phyloP scores from a whole-genome alignment of 108 stramenopile genomes.

The Licmophora abbreviata region DNA sequence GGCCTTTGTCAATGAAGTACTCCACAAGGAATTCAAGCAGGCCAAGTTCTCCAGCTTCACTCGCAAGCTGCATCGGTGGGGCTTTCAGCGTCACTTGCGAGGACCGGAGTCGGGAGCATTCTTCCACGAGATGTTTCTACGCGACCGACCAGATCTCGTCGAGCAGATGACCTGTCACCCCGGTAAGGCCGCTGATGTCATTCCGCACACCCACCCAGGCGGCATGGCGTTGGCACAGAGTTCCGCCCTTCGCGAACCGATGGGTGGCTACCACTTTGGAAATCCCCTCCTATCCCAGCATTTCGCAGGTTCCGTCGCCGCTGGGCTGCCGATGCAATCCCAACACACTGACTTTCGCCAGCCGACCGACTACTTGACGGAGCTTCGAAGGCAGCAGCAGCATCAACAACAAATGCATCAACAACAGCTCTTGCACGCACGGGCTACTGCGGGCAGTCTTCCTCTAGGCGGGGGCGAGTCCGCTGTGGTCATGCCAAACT shows the following conservation, averaged over 20 bases:
- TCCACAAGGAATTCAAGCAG: conserved; percentile 32
- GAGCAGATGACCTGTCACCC: conserved; percentile 29
- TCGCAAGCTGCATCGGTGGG: conserved; percentile 53
- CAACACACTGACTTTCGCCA: no score
- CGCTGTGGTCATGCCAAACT: no score
- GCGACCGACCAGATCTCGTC: conserved; percentile 22
- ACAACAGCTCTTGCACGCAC: neutral
- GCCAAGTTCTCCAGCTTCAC: conserved; percentile 46
- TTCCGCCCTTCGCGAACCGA: no score
- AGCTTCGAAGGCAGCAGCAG: no score
- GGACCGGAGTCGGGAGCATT: conserved; percentile 41
- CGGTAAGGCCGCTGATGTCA: neutral
- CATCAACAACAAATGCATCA: neutral
- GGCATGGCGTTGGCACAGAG: neutral
- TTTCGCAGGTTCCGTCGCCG: no score
- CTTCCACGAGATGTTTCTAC: conserved; percentile 40
- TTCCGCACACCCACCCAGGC: neutral
- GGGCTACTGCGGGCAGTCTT: neutral
- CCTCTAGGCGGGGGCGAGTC: neutral
- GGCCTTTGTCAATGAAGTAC: conserved; percentile 26
- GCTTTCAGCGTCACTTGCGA: conserved; percentile 27
- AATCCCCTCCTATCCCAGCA: neutral
- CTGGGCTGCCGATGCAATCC: no score
- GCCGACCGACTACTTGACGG: no score
- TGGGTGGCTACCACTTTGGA: no score